These are phyloP conservation scores for Emmonsiellopsis sp. DNA, from an alignment of 2,329 filamentous ascomycete species.

Conservation along the genomic window DNA sequence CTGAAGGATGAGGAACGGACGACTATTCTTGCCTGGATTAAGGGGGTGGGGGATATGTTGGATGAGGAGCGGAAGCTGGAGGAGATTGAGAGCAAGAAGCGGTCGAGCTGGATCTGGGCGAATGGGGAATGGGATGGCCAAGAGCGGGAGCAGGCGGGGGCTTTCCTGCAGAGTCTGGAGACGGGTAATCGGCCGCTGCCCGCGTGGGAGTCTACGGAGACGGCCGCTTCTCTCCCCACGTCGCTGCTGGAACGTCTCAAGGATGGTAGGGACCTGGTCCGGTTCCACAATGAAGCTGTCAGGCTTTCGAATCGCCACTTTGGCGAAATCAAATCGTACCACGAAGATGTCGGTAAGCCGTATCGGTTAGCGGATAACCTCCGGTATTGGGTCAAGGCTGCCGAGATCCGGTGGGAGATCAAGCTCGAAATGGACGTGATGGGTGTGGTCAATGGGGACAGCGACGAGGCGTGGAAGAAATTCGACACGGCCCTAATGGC, in stretches of 20 bases:
- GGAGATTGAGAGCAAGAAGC: constrained; percentile 60
- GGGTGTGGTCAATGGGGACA: constrained; percentile 68
- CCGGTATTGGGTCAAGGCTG: constrained; percentile 91
- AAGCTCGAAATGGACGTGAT: constrained; percentile 75
- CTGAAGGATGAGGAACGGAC: constrained; percentile 68
- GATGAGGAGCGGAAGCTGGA: constrained; percentile 69
- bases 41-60: constrained; percentile 67
- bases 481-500: constrained; percentile 75
- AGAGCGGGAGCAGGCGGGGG: constrained; percentile 69
- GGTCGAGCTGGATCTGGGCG: constrained; percentile 72
- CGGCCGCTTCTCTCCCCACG: constrained; percentile 35
- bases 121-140: constrained; percentile 65
- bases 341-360: constrained; percentile 88
- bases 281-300: constrained; percentile 83
- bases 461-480: constrained; percentile 60
- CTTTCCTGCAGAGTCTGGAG: constrained; percentile 70
- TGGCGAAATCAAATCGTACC: constrained; percentile 78
- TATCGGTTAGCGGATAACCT: constrained; percentile 92
- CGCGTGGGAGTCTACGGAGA: constrained; percentile 50
- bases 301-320: constrained; percentile 78
- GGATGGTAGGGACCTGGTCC: constrained; percentile 72
- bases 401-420: constrained; percentile 87
- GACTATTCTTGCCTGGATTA: constrained; percentile 71
- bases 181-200: constrained; percentile 52
- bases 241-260: constrained; percentile 65